Evolutionary conservation across 352 stramenopile species (phyloP), one percentile per base, ranked within the genome.

Genomic region (Phytophthora lateralis): DNA sequence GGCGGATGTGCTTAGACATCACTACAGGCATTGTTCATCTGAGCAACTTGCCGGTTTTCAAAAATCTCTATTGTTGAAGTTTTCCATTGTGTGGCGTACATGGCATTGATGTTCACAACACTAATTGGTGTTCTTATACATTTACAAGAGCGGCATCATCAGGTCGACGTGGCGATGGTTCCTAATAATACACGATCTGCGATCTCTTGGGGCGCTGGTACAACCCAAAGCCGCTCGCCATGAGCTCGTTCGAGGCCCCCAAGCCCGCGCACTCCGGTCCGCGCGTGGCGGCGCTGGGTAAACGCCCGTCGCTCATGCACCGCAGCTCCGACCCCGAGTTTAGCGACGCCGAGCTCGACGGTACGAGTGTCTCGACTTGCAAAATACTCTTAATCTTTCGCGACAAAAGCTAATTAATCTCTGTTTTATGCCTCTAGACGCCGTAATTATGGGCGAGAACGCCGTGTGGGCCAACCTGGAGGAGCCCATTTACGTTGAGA

Each of bases 401-500:
- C 15, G 37, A 24, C 21, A 24, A 53, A 55, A 41, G 4, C 5
- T 20, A 41, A 41, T 20, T 20, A 18, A 41, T 41, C 9, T 18
- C 15, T 37, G 30, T 37, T 37, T 11, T 55, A 24, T n/a, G n/a
- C n/a, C 7, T 62, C 2, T 34, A 91, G 82, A 91, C 58, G 80
- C 75, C 5, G 60, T 89, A 24, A 78, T 89, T 37, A 85, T 91
- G 78, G 75, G 78, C 56, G 78, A 91, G 49, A 76, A 85, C 42
- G 76, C 73, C 15, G 69, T 67, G 6, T 91, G 82, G 82, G 78
- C 74, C 29, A 77, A 77, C 29, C 62, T 91, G 14, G 76, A 79
- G 15, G 81, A 89, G 10, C 76, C 76, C 2, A 83, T 93, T 49
- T 93, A 93, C 55, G 69, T 69, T 4, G 80, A 89, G 47, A 88